Evolutionary conservation across 371 early-diverging fungal species (phyloP), one percentile per base, ranked within the genome.

Genomic region (Mucor indicus): DNA sequence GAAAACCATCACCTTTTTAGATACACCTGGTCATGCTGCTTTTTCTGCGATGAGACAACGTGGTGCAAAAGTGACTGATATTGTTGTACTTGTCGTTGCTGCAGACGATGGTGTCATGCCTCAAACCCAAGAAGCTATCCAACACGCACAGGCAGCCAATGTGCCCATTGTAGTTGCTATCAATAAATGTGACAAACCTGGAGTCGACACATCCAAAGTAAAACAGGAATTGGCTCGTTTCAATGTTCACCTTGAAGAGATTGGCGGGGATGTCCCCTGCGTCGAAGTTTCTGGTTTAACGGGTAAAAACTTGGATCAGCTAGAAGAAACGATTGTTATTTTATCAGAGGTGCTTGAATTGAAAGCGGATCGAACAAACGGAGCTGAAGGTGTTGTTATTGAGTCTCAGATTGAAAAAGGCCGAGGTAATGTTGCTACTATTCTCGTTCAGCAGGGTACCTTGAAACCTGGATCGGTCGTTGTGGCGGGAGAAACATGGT

Each of bases 61-160:
- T 35, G 98, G 98, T 9, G 96, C 96, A 5, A 75, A 89, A 38
- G 87, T 85, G 23, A 96, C 96, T 0, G 98, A 97, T 57, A 92
- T 97, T 48, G 95, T 92, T 5, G 89, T 97, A 1, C 69, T 98
- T 16, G 96, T 98, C 0, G 96, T 98, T 0, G 96, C 98, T 0
- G 97, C 95, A 1, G 95, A 96, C 63, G 98, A 96, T 68, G 98
- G 98, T 8, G 89, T 97, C 17, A 96, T 94, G 96, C 96, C 96
- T 1, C 96, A 96, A 62, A 97, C 98, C 1, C 70, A 85, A 10
- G 97, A 98, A 71, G 96, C 97, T 2, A 94, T 98, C 50, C 74
- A 90, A 60, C 97, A 95, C 58, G 90, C 95, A 3, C 79, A 86
- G 22, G 87, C 77, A 8, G 94, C 98, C 3, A 81, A 79, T 39